Base-by-base conservation (phyloP, 1,284 basidiomycete species). In the Cerrena zonata region DNA sequence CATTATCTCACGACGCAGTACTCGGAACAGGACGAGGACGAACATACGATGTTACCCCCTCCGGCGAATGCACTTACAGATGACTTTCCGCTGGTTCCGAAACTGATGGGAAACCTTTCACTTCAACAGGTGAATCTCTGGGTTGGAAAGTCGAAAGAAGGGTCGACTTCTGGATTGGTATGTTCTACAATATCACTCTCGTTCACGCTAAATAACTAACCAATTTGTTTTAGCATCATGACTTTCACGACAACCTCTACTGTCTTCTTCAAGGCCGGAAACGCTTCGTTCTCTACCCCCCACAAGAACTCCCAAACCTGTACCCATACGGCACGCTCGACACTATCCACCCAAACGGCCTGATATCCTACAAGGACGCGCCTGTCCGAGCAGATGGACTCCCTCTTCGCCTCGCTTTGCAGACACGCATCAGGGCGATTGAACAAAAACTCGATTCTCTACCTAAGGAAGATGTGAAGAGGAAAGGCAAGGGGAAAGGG, bases 161-260 rank as follows among this genome's bases (percentile, higher is more conserved):
- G 63, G 23, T 61, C 66, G 0, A 65, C 65, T 0, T 66, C 65
- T 18, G 65, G 65, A 15, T 58, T 67, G 42, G 65, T 67, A 46
- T 11, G 61, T 55, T 11, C 15, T 2, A 48, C 37, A 19, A n/a
- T n/a, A n/a, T n/a, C n/a, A n/a, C n/a, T n/a, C n/a, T n/a, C n/a
- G n/a, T n/a, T n/a, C n/a, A n/a, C n/a, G n/a, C n/a, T n/a, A n/a
- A n/a, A n/a, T n/a, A n/a, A n/a, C n/a, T n/a, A n/a, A n/a, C n/a
- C n/a, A n/a, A n/a, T n/a, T n/a, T n/a, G n/a, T n/a, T 11, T 3
- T 47, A 66, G 64, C 65, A 66, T 46, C 66, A 68, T 39, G 66
- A 68, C 52, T 67, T 66, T 47, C 66, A 68, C 52, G 66, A 68
- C 57, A 68, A 68, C 46, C 60, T 68, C 18, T 68, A 68, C 55